Percentiles rank a stretch among this genome's conserved stretches.
Evolutionary conservation across 768 basidiomycete genomes (phyloP).

Genomic region (Clitopilus hobsonii): DNA sequence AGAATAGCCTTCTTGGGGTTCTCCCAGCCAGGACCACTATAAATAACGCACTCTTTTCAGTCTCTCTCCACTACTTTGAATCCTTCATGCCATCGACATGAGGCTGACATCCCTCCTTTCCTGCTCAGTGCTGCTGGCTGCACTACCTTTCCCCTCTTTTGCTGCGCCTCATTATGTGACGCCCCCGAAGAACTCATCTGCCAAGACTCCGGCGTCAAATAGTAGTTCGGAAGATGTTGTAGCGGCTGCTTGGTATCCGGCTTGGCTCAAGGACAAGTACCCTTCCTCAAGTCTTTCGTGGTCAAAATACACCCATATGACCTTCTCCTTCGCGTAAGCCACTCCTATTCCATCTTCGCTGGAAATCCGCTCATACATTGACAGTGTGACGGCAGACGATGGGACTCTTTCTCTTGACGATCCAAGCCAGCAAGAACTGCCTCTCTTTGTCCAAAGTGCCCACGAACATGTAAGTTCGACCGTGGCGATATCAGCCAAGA

Average conservation of each 20-base stretch:
- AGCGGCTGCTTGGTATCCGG: conserved; percentile 52
- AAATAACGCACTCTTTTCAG: conserved; percentile 1
- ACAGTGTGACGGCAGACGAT: conserved; percentile 30
- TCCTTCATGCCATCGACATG: conserved; percentile 6
- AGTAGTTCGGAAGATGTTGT: conserved; percentile 27
- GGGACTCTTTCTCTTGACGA: conserved; percentile 29
- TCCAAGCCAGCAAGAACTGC: conserved; percentile 43
- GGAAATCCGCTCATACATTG: conserved; percentile 10
- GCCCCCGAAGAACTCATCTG: conserved; percentile 16
- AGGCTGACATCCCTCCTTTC: conserved; percentile 4
- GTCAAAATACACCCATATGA: conserved; percentile 47
- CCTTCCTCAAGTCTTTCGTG: conserved; percentile 44
- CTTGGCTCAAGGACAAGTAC: conserved; percentile 39
- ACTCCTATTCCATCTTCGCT: too few species aligned
- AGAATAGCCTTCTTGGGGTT: neutral
- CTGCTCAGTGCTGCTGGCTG: conserved; percentile 21
- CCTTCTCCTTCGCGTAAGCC: conserved; percentile 45
- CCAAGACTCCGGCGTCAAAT: neutral
- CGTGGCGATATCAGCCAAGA: too few species aligned
- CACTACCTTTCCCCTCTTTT: conserved; percentile 15
- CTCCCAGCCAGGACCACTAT: neutral
- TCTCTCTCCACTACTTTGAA: conserved; percentile 1
- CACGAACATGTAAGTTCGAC: conserved; percentile 37
- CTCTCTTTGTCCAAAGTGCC: conserved; percentile 49
- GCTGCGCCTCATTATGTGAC: conserved; percentile 28